phyloP scores from a whole-genome alignment of 108 stramenopile genomes.

The Cyclostephanos tholiformis region DNA sequence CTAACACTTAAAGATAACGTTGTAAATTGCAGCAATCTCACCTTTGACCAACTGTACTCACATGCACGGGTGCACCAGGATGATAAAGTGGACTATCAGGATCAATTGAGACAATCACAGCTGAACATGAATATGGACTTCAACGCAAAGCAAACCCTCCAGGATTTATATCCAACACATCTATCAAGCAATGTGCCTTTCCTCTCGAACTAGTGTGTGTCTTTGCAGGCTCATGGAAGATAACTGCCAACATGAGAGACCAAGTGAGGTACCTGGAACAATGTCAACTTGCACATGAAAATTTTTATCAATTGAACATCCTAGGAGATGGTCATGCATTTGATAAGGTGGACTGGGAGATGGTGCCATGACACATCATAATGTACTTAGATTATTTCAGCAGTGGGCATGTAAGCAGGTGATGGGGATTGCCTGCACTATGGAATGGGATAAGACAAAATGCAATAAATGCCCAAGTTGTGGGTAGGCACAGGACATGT shows the following conservation, averaged over 20 bases:
- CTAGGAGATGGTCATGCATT: not conserved
- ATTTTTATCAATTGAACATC: not conserved
- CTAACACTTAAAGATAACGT: constrained; percentile 15
- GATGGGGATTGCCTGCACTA: constrained; percentile 1
- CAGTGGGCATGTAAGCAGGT: constrained; percentile 18
- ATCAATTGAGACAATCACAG: not conserved
- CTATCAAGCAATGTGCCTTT: constrained; percentile 1
- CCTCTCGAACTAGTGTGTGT: constrained; percentile 21
- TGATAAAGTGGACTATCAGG: not conserved
- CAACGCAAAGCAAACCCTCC: constrained; percentile 3
- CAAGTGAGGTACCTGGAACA: constrained; percentile 4
- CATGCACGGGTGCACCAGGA: constrained; percentile 26
- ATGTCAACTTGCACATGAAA: not conserved
- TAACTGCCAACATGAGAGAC: constrained; percentile 9
- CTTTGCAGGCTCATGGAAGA: constrained; percentile 6
- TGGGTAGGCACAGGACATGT: not conserved
- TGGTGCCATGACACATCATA: too few relatives aligned
- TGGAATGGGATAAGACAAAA: not conserved
- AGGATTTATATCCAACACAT: not conserved
- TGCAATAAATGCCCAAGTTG: constrained; percentile 7
- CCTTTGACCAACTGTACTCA: constrained; percentile 1
- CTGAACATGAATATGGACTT: too few relatives aligned
- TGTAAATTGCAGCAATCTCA: constrained; percentile 5
- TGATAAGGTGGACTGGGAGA: constrained; percentile 9
- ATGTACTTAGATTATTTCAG: not conserved